Conservation (phyloP, 2,329 filamentous ascomycete species). For the Aspergillus alliaceus region DNA sequence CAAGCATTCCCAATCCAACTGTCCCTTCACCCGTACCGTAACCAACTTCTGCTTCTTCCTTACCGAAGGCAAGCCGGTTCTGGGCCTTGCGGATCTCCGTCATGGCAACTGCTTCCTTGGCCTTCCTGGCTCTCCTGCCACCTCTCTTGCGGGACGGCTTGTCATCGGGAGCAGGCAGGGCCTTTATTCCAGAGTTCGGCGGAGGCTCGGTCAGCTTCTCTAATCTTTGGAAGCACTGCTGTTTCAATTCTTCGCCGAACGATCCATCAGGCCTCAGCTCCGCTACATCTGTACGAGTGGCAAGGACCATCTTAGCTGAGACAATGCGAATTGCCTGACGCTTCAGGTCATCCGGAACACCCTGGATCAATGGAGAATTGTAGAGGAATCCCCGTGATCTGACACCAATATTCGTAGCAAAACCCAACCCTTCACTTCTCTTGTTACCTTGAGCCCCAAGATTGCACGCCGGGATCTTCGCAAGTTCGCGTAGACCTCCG, state of each 20-base stretch:
- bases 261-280: conserved; percentile 80
- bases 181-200: conserved; percentile 81
- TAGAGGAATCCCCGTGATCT: conserved; percentile 92
- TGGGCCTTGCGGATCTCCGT: conserved; percentile 94
- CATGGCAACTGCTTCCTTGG: conserved; percentile 96
- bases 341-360: conserved; percentile 82
- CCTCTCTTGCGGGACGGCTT: conserved; percentile 92
- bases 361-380: conserved; percentile 83
- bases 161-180: conserved; percentile 89
- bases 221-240: conserved; percentile 78
- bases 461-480: conserved; percentile 92
- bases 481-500: conserved; percentile 82
- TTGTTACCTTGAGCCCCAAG: conserved; percentile 88
- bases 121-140: conserved; percentile 83
- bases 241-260: conserved; percentile 76
- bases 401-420: conserved; percentile 89
- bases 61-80: conserved; percentile 93
- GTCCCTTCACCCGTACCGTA: conserved; percentile 85
- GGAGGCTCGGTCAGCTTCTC: conserved; percentile 92
- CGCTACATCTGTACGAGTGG: conserved; percentile 83
- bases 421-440: conserved; percentile 74
- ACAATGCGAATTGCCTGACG: conserved; percentile 95
- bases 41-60: conserved; percentile 90
- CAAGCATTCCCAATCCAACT: conserved; percentile 92
- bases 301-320: conserved; percentile 88